Evolutionary conservation across 306 rosid genomes (phyloP).

Genomic region (Clitoria ternatea): DNA sequence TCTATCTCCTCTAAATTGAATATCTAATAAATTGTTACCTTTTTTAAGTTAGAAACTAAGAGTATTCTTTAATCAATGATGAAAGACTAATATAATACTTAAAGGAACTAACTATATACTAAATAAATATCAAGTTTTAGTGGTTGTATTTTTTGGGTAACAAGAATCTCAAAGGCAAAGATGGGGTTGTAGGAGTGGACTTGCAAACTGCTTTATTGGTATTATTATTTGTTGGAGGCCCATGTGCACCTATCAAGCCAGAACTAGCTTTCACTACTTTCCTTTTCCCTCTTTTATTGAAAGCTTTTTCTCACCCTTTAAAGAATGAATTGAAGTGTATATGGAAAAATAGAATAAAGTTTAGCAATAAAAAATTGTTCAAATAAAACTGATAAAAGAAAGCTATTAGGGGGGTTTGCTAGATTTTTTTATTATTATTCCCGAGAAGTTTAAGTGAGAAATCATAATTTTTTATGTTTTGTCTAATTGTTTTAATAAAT

Average conservation of each 20-base stretch:
- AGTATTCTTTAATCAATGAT: too few relatives aligned
- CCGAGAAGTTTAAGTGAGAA: too few relatives aligned
- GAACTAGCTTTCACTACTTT: conserved; percentile 4
- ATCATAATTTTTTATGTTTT: too few relatives aligned
- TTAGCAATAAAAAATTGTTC: background rate
- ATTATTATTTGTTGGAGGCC: conserved; percentile 14
- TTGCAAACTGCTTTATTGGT: conserved; percentile 5
- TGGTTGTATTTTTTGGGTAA: background rate
- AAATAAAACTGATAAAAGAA: background rate
- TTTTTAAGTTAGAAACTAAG: too few relatives aligned
- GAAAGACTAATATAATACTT: too few relatives aligned
- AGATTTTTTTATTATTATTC: too few relatives aligned
- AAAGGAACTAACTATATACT: too few relatives aligned
- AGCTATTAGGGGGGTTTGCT: too few relatives aligned
- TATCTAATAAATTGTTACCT: too few relatives aligned
- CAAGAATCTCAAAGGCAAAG: background rate
- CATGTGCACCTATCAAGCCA: conserved; percentile 28
- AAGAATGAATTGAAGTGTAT: background rate
- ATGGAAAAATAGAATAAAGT: background rate
- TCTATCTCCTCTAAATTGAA: background rate
- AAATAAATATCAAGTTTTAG: too few relatives aligned
- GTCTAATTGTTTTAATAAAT: too few relatives aligned
- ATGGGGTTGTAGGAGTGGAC: conserved; percentile 8
- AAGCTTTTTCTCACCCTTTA: background rate
- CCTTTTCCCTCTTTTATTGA: background rate